Percentiles rank a stretch among this genome's conserved stretches.
Evolutionary conservation across 805 yeast genomes (phyloP).

Genomic region (Candida taoyuanica): DNA sequence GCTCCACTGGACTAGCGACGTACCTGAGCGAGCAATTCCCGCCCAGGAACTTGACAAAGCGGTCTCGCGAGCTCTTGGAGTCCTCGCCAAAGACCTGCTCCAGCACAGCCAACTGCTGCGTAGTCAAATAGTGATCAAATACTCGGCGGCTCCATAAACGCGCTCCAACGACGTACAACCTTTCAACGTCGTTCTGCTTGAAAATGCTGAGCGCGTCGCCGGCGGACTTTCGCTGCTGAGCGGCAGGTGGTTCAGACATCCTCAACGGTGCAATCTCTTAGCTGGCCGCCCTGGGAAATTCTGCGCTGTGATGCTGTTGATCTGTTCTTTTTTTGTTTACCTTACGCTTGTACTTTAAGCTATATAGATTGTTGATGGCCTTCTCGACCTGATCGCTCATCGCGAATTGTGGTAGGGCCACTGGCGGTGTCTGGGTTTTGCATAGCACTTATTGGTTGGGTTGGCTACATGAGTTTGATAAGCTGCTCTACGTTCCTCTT

Average conservation of each 20-base stretch:
- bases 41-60: slow-evolving; percentile 43
- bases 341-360: too few species aligned
- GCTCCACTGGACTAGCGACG: slow-evolving; percentile 4
- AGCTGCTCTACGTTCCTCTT: too few species aligned
- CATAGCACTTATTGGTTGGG: too few species aligned
- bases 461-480: too few species aligned
- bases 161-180: slow-evolving; percentile 22
- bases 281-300: not conserved
- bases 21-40: slow-evolving; percentile 29
- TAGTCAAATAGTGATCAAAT: slow-evolving; percentile 46
- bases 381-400: not conserved
- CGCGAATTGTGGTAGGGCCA: not conserved
- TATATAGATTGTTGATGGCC: too few species aligned
- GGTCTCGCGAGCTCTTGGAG: slow-evolving; percentile 13
- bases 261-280: not conserved
- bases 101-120: slow-evolving; percentile 51
- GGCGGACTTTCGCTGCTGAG: not conserved
- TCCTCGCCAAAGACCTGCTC: slow-evolving; percentile 36
- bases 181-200: slow-evolving; percentile 25
- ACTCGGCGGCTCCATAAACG: slow-evolving; percentile 30
- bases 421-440: too few species aligned
- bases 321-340: too few species aligned
- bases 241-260: not conserved
- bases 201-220: slow-evolving; percentile 20
- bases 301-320: too few species aligned